Evolutionary conservation across 164 flowering plant species (phyloP), one percentile per base, ranked within the genome.

Genomic region (Pachysandra terminalis): DNA sequence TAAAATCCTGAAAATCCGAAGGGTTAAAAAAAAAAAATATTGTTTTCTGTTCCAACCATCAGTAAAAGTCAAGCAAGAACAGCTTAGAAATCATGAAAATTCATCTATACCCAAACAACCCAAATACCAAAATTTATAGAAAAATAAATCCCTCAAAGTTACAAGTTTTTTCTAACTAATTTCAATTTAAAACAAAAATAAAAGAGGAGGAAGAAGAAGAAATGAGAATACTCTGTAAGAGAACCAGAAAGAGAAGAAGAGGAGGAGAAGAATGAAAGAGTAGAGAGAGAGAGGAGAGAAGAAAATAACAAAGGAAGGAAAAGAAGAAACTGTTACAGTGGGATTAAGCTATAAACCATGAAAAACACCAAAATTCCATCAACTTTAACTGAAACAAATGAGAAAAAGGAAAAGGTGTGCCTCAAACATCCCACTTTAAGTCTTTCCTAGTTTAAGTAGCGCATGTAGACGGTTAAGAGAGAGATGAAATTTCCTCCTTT

Each of bases 381-480:
- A 26, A 80, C 93, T 86, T 90, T 90, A 87, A 88, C 91, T 71
- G 96, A 84, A 88, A 78, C 71, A 73, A 68, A 73, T 66, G 79
- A 68, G 79, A 73, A 69, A 88, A 87, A 86, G 84, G 71, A 80
- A 90, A 85, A 84, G 85, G 56, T 74, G 56, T 74, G 65, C 64
- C 64, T 41, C 68, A 72, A 67, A 69, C 73, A 74, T 70, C 56
- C 68, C 6, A 57, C 78, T 82, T 81, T 75, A 78, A 69, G 70
- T 73, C 86, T 81, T 75, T 80, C 75, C 81, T 74, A 75, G 78
- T 71, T 80, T 77, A 79, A 83, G 83, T 26, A 75, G 60, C 35
- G 56, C 59, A 64, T 64, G 59, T 70, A 65, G 64, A 71, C 82
- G 71, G 74, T 77, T 73, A 67, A 59, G 49, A 66, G 68, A 72